These are phyloP conservation scores for Tolypocladium guangdongense DNA, from an alignment of 2,329 filamentous ascomycete species.

Conservation along the genomic window DNA sequence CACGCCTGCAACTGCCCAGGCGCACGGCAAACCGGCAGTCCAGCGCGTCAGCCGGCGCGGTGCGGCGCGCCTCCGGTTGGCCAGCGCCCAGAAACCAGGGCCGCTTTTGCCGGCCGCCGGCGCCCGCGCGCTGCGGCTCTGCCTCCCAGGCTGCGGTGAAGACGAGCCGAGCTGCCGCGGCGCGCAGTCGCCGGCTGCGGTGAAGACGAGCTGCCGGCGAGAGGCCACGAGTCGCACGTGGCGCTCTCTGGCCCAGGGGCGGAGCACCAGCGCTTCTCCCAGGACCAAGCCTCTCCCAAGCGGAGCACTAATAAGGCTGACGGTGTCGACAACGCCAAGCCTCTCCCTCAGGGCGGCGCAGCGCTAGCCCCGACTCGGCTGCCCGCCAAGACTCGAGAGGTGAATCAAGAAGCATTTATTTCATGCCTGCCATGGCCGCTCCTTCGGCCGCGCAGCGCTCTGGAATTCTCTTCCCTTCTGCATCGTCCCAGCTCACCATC, in stretches of 20 bases:
- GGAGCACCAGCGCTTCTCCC: too few species aligned
- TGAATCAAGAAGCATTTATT: not conserved
- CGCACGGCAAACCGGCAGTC: not conserved
- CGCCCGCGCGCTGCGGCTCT: not conserved
- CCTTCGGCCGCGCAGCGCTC: not conserved
- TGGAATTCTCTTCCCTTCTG: not conserved
- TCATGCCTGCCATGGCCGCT: not conserved
- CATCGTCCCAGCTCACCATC: not conserved
- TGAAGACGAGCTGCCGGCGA: too few species aligned
- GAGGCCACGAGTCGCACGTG: not conserved
- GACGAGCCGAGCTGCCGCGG: too few species aligned
- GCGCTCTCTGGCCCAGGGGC: not conserved
- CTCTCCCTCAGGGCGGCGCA: conserved; percentile 3
- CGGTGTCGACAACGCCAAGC: too few species aligned
- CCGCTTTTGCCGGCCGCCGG: not conserved
- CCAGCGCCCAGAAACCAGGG: not conserved
- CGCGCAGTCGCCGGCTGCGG: too few species aligned
- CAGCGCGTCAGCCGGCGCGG: too few species aligned
- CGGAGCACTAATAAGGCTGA: not conserved
- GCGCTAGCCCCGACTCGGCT: conserved; percentile 5
- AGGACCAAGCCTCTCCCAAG: too few species aligned
- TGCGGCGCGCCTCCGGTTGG: too few species aligned
- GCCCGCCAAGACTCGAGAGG: not conserved
- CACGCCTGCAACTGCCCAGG: too few species aligned
- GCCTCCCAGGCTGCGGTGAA: too few species aligned